Conservation (phyloP, 2,329 filamentous ascomycete species). For the Emmonsiellopsis sp. region DNA sequence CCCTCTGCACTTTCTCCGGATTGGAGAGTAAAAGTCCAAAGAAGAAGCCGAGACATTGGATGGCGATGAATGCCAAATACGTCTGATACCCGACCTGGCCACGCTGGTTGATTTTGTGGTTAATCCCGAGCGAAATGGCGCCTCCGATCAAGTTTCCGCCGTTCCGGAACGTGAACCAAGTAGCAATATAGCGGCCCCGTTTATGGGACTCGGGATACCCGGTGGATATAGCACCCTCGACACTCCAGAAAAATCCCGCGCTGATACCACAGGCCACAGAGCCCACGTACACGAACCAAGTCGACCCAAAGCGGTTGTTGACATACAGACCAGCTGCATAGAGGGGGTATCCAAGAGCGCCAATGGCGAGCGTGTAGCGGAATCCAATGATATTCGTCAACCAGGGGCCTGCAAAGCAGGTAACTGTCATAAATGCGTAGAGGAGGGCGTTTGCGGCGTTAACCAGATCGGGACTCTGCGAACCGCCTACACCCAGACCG, state of each 20-base stretch:
- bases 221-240: slow-evolving; percentile 63
- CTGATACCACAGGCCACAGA: slow-evolving; percentile 54
- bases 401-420: slow-evolving; percentile 25
- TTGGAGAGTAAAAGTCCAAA: slow-evolving; percentile 36
- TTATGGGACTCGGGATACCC: slow-evolving; percentile 63
- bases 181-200: slow-evolving; percentile 47
- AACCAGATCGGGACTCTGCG: slow-evolving; percentile 54
- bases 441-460: slow-evolving; percentile 63
- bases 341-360: slow-evolving; percentile 62
- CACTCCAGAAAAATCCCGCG: slow-evolving; percentile 69
- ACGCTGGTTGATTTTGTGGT: slow-evolving; percentile 27
- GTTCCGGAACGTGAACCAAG: slow-evolving; percentile 34
- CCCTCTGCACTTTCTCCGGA: slow-evolving; percentile 36
- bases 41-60: slow-evolving; percentile 38
- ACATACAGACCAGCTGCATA: slow-evolving; percentile 63
- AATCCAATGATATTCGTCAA: slow-evolving; percentile 60
- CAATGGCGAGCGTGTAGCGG: slow-evolving; percentile 60
- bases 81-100: slow-evolving; percentile 17
- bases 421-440: slow-evolving; percentile 49
- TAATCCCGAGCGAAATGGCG: slow-evolving; percentile 41
- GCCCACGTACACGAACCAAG: slow-evolving; percentile 50
- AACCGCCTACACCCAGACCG: slow-evolving; percentile 59
- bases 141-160: slow-evolving; percentile 41
- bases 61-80: slow-evolving; percentile 38
- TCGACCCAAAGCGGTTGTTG: slow-evolving; percentile 46